Conservation (phyloP, 2,329 filamentous ascomycete species). For the Claviceps fusiformis region DNA sequence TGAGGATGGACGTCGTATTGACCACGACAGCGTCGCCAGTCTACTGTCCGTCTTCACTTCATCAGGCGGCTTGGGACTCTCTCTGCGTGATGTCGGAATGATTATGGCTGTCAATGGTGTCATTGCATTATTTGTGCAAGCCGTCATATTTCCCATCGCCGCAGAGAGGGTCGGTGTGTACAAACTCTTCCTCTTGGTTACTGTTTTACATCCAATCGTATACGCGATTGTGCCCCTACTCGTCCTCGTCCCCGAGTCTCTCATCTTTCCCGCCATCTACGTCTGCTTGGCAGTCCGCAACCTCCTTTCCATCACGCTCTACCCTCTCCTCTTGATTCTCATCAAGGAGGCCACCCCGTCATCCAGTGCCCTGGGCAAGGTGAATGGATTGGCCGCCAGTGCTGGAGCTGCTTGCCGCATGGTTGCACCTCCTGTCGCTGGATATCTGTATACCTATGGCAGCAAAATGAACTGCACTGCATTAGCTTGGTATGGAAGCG, state of each 20-base stretch:
- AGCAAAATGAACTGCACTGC: slow-evolving; percentile 45
- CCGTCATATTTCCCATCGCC: slow-evolving; percentile 46
- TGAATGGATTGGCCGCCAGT: slow-evolving; percentile 53
- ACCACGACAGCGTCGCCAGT: slow-evolving; percentile 19
- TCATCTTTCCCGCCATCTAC: slow-evolving; percentile 46
- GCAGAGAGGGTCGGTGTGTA: slow-evolving; percentile 46
- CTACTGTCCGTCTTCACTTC: slow-evolving; percentile 37
- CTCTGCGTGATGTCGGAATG: slow-evolving; percentile 47
- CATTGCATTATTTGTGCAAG: slow-evolving; percentile 46
- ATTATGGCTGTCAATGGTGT: slow-evolving; percentile 46
- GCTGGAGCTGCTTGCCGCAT: slow-evolving; percentile 55
- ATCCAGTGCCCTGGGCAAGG: slow-evolving; percentile 42
- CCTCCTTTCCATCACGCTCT: slow-evolving; percentile 48
- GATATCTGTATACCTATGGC: slow-evolving; percentile 49
- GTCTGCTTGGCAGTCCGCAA: slow-evolving; percentile 43
- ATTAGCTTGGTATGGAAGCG: slow-evolving; percentile 50
- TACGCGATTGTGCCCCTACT: slow-evolving; percentile 48
- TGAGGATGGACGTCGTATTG: slow-evolving; percentile 52
- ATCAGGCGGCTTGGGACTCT: slow-evolving; percentile 49
- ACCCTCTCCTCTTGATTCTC: slow-evolving; percentile 51
- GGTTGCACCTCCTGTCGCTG: slow-evolving; percentile 50
- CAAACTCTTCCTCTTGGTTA: slow-evolving; percentile 43
- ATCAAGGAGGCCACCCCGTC: slow-evolving; percentile 53
- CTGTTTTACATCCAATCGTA: slow-evolving; percentile 45
- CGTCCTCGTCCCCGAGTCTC: slow-evolving; percentile 36